phyloP scores from a whole-genome alignment of 345 rosid species.

The Rhodamnia rubescens region DNA sequence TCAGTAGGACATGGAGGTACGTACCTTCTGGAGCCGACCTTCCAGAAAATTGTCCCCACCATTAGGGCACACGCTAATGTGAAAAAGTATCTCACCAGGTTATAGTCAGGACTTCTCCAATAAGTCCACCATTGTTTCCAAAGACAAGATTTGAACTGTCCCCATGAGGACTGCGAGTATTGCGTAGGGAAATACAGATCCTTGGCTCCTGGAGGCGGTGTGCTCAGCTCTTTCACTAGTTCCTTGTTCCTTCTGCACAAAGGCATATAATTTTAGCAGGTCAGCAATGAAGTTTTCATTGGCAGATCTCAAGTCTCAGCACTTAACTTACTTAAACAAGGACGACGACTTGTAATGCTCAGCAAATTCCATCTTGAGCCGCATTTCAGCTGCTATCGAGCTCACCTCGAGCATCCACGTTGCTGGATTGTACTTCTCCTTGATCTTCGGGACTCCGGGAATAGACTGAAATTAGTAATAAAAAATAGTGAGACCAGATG shows the following conservation, averaged over 20 bases:
- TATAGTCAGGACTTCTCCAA: slow-evolving; percentile 36
- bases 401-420: slow-evolving; percentile 94
- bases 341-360: slow-evolving; percentile 48
- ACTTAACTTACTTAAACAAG: slow-evolving; percentile 40
- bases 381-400: slow-evolving; percentile 58
- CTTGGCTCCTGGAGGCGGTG: slow-evolving; percentile 20
- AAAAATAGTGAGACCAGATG: neutral
- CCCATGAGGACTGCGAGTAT: slow-evolving; percentile 21
- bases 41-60: slow-evolving; percentile 27
- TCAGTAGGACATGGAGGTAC: neutral
- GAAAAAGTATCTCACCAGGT: slow-evolving; percentile 22
- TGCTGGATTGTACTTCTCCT: slow-evolving; percentile 70
- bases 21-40: slow-evolving; percentile 18
- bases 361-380: slow-evolving; percentile 67
- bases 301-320: neutral
- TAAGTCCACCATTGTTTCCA: slow-evolving; percentile 36
- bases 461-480: slow-evolving; percentile 23
- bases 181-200: slow-evolving; percentile 18
- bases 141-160: slow-evolving; percentile 29
- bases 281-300: neutral
- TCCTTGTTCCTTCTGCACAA: slow-evolving; percentile 15
- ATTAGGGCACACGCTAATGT: slow-evolving; percentile 14
- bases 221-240: slow-evolving; percentile 12
- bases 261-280: neutral
- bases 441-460: slow-evolving; percentile 52